A percentile compares a stretch with the other conserved stretches of the same genome.
These are phyloP conservation scores for Argentina anserina DNA, from an alignment of 306 rosid species.

Conservation along the genomic window DNA sequence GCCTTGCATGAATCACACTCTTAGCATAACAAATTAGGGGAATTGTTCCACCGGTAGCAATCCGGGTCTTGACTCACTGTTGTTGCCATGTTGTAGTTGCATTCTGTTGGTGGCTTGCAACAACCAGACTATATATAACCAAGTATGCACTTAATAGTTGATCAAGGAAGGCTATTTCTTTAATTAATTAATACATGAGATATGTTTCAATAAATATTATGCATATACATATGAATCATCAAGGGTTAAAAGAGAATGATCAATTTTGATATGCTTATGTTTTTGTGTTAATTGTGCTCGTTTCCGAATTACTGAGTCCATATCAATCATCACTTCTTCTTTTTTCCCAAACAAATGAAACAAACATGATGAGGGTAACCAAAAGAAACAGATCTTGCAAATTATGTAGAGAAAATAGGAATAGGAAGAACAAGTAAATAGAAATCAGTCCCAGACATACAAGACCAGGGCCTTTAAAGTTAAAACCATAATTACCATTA, in stretches of 20 bases:
- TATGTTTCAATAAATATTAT: not conserved
- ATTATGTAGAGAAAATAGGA: not conserved
- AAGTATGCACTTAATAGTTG: not conserved
- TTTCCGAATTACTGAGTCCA: not conserved
- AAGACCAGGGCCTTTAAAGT: not conserved
- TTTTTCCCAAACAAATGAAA: not conserved
- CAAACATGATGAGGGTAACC: not conserved
- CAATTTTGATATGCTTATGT: not conserved
- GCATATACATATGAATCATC: not conserved
- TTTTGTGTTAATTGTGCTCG: not conserved
- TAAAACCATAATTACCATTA: not conserved
- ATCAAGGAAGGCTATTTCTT: not conserved
- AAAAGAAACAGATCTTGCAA: not conserved
- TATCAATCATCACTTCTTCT: not conserved
- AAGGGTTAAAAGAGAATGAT: not conserved
- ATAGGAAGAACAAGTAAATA: not conserved
- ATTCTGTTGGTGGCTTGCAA: constrained; percentile 80
- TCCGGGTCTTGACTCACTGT: constrained; percentile 59
- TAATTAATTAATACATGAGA: not conserved
- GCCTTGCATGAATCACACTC: constrained; percentile 97
- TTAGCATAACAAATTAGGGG: constrained; percentile 61
- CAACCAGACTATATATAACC: constrained; percentile 77
- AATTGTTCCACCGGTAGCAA: constrained; percentile 86
- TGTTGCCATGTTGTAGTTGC: constrained; percentile 51
- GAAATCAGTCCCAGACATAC: not conserved